phyloP scores from a whole-genome alignment of 1,284 basidiomycete genomes.

The Inonotus obliquus region DNA sequence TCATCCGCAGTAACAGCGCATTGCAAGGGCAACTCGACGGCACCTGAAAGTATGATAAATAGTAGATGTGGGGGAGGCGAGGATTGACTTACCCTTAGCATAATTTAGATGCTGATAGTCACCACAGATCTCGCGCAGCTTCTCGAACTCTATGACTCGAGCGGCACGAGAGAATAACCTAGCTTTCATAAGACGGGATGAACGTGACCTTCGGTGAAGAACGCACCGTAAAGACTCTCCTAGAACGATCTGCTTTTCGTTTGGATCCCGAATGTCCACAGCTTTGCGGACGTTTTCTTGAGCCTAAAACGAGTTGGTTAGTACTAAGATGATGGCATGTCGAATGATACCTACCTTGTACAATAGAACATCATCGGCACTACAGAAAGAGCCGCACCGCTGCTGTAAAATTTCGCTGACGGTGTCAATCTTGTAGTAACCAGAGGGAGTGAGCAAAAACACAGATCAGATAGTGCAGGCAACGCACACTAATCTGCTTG shows the following conservation, averaged over 20 bases:
- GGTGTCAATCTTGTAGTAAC: constrained; percentile 72
- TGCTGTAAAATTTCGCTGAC: constrained; percentile 93
- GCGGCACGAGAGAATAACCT: constrained; percentile 89
- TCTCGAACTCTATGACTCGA: constrained; percentile 78
- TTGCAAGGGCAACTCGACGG: constrained; percentile 80
- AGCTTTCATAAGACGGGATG: constrained; percentile 3
- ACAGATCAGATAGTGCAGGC: neutral
- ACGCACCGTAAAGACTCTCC: constrained; percentile 75
- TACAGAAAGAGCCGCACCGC: constrained; percentile 96
- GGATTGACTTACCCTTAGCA: constrained; percentile 58
- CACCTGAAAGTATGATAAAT: constrained; percentile 44
- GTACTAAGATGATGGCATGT: neutral
- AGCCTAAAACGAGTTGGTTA: constrained; percentile 48
- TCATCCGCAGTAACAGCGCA: constrained; percentile 83
- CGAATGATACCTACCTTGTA: constrained; percentile 70
- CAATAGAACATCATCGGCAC: constrained; percentile 95
- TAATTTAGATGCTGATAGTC: constrained; percentile 86
- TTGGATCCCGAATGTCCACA: constrained; percentile 69
- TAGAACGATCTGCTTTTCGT: constrained; percentile 72
- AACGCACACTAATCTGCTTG: constrained; percentile 85
- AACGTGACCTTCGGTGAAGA: neutral
- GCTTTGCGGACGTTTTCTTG: constrained; percentile 92
- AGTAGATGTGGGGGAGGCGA: neutral
- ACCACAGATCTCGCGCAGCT: constrained; percentile 77
- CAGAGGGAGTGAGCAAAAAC: constrained; percentile 9